Evolutionary conservation across 768 basidiomycete species (phyloP).

Genomic region (Multifurca ochricompacta): DNA sequence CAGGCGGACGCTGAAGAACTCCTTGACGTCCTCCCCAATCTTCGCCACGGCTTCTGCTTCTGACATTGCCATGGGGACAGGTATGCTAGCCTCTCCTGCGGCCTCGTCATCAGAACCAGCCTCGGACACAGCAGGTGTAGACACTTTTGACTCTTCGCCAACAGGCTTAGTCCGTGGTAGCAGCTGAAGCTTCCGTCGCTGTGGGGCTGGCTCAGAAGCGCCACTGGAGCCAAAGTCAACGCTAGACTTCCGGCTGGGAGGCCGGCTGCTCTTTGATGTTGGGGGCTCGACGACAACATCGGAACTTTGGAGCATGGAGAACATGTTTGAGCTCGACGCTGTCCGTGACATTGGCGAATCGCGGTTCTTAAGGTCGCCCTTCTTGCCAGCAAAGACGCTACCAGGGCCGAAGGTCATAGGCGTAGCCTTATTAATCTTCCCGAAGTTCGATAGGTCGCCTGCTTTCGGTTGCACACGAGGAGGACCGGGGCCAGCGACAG

Average conservation of each 20-base stretch:
- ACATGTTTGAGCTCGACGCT: slow-evolving; percentile 80
- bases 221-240: slow-evolving; percentile 41
- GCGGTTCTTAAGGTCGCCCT: slow-evolving; percentile 46
- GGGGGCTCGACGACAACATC: slow-evolving; percentile 47
- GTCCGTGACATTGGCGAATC: slow-evolving; percentile 68
- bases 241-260: slow-evolving; percentile 43
- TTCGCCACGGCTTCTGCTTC: slow-evolving; percentile 64
- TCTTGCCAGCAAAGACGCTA: slow-evolving; percentile 74
- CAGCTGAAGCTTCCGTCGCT: slow-evolving; percentile 67
- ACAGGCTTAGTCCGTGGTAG: slow-evolving; percentile 70
- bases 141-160: slow-evolving; percentile 33
- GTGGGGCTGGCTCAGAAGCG: slow-evolving; percentile 39
- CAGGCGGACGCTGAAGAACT: slow-evolving; percentile 80
- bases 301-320: slow-evolving; percentile 67
- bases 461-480: slow-evolving; percentile 61
- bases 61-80: slow-evolving; percentile 39
- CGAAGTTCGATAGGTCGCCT: slow-evolving; percentile 81
- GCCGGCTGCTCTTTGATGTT: slow-evolving; percentile 41
- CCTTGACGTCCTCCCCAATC: slow-evolving; percentile 75
- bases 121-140: slow-evolving; percentile 41
- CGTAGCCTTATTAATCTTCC: slow-evolving; percentile 66
- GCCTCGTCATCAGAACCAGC: slow-evolving; percentile 44
- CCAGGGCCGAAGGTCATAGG: slow-evolving; percentile 77
- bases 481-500: slow-evolving; percentile 28
- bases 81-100: slow-evolving; percentile 25